Evolutionary conservation across 257 asterid genomes (phyloP), one percentile per base, ranked within the genome.

Genomic region (Buddleja alternifolia): DNA sequence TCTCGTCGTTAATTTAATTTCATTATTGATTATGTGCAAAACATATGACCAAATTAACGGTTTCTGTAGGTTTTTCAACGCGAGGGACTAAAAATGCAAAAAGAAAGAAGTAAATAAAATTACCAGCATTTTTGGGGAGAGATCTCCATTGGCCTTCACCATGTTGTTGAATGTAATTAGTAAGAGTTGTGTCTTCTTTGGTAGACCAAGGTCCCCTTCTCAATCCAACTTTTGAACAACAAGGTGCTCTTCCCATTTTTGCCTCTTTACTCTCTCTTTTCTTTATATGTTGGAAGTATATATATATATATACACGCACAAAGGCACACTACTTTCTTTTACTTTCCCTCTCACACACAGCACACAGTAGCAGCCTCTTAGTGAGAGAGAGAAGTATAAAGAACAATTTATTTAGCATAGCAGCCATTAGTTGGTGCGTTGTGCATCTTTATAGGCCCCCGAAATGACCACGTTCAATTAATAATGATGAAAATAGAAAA

Each of bases 131-230:
- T 4, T 67, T 73, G 48, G 92, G 92, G 51, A 86, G 73, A 67
- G 85, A 71, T 74, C 85, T 70, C 92, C 92, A 86, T 56, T 81
- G 85, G 60, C 89, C 89, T 70, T 81, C 88, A 66, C 90, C 90
- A 73, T 85, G 37, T 64, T 69, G 39, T 16, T 75, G 87, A 29
- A 86, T 79, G 65, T 74, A 83, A 52, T 70, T 60, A 23, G 77
- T 72, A 54, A 86, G 82, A 61, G 79, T 29, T 4, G n/a, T 67
- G 47, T 86, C 92, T 77, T 86, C 89, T 68, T 70, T 69, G 10
- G 83, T 9, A 1, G 92, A 83, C 92, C 92, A 85, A 0, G 89
- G 80, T 21, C 89, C 89, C 70, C 74, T 78, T 10, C 67, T 75
- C 60, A 85, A 66, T 3, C 87, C 92, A 9, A 66, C 85, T 73